Evolutionary conservation across 169 alveolate genomes (phyloP), one percentile per base, ranked within the genome.

Genomic region (Eimeria tenella): DNA sequence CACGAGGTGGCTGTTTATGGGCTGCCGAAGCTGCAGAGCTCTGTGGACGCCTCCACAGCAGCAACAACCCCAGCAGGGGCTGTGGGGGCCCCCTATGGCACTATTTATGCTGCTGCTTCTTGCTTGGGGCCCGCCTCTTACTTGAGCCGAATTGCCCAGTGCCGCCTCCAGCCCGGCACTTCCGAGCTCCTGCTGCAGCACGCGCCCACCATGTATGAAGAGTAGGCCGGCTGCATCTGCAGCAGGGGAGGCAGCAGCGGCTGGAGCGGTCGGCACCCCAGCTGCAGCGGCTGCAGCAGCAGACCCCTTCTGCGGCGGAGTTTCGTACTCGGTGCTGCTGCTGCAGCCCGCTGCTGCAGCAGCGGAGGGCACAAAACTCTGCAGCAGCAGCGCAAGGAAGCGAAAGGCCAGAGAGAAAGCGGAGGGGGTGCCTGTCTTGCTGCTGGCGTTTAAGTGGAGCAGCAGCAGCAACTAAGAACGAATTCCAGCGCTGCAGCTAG

Each of bases 151-250:
- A 42, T 73, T 19, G 82, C 82, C 3, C 23, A 21, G n/a, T 21
- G 21, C 49, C 17, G 53, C 15, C 82, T n/a, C 53, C 82, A 73
- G 53, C 82, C 82, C 11, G 82, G 82, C 19, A 11, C 49, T 25
- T 21, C 82, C 11, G 58, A 73, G 50, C 23, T 73, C 53, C 82
- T 73, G 82, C 82, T 25, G 82, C 82, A 73, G 55, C 82, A 73
- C 19, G 82, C 82, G 11, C 82, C 82, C 53, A 73, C 23, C 23
- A 10, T 21, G 55, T 73, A 73, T 25, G 11, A 42, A 73, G 82
- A 73, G 23, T 73, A 23, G 49, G 7, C 21, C 50, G 7, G 82
- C 58, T 21, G 82, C 82, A 9, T 15, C 82, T 5, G 55, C 23
- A 11, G 49, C 21, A 19, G 74, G 10, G 0, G 23, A n/a, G 7